phyloP scores from a whole-genome alignment of 805 yeast genomes.

The Suhomyces tanzawaensis region DNA sequence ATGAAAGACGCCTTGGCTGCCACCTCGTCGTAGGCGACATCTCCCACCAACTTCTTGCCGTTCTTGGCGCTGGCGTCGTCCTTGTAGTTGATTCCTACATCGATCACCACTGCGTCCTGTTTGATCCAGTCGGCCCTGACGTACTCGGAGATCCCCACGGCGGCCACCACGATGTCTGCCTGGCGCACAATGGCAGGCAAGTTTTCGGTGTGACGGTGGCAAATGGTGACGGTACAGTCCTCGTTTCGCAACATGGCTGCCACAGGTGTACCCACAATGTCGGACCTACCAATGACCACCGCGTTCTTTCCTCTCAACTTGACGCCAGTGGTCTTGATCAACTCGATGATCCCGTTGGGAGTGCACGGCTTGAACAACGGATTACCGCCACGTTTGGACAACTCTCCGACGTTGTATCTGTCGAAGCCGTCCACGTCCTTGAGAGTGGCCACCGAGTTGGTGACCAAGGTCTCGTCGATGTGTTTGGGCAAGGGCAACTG shows the following conservation, averaged over 20 bases:
- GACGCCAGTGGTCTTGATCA: slow-evolving; percentile 69
- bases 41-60: slow-evolving; percentile 75
- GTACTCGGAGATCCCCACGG: slow-evolving; percentile 69
- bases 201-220: slow-evolving; percentile 72
- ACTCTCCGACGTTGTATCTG: slow-evolving; percentile 83
- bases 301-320: slow-evolving; percentile 75
- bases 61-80: slow-evolving; percentile 64
- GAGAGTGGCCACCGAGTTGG: slow-evolving; percentile 73
- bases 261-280: slow-evolving; percentile 94
- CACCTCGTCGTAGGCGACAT: slow-evolving; percentile 63
- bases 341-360: slow-evolving; percentile 86
- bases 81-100: slow-evolving; percentile 79
- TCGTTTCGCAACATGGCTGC: slow-evolving; percentile 75
- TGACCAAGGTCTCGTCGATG: slow-evolving; percentile 73
- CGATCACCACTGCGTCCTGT: slow-evolving; percentile 66
- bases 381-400: slow-evolving; percentile 79
- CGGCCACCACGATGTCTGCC: slow-evolving; percentile 78
- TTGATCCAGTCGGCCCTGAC: slow-evolving; percentile 77
- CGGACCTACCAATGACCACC: slow-evolving; percentile 92
- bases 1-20: slow-evolving; percentile 55
- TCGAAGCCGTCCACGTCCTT: slow-evolving; percentile 98
- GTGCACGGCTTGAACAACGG: slow-evolving; percentile 92
- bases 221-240: slow-evolving; percentile 84
- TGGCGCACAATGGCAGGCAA: slow-evolving; percentile 53
- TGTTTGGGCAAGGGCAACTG: slow-evolving; percentile 88